Conservation (phyloP, 192 early-diverging fungal species). For the Allomyces arbusculus region DNA sequence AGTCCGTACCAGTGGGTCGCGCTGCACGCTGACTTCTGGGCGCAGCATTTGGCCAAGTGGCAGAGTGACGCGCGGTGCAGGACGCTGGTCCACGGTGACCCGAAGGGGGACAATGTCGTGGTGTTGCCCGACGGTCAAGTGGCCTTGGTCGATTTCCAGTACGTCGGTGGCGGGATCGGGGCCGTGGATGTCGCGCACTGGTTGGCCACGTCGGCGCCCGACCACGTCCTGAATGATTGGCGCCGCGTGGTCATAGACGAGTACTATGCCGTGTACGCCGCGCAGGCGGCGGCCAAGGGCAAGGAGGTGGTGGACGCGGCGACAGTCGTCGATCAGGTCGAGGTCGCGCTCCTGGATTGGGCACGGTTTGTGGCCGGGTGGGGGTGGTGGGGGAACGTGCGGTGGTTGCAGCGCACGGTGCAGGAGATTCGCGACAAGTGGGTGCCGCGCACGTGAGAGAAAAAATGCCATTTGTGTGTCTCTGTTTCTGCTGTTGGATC, state of each 20-base stretch:
- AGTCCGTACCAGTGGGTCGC: background rate
- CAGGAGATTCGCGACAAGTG: no score
- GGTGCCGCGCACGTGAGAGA: no score
- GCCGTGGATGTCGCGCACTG: conserved; percentile 14
- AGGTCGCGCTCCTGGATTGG: conserved; percentile 12
- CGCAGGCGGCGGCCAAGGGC: background rate
- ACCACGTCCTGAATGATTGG: background rate
- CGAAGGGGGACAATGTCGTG: conserved; percentile 14
- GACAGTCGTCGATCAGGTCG: conserved; percentile 5
- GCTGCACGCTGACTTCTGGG: background rate
- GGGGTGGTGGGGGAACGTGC: conserved; percentile 14
- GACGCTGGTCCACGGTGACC: conserved; percentile 15
- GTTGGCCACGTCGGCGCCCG: conserved; percentile 5
- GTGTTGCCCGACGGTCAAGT: conserved; percentile 1
- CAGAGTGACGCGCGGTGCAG: background rate
- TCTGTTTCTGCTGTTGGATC: no score
- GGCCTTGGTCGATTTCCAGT: conserved; percentile 12
- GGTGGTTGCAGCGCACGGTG: no score
- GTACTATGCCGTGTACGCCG: conserved; percentile 3
- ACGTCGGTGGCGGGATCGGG: conserved; percentile 9
- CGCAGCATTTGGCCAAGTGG: background rate
- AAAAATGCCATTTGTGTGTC: no score
- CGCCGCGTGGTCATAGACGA: background rate
- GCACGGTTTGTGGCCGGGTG: conserved; percentile 16
- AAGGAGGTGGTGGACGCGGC: conserved; percentile 2